Conservation (phyloP, 768 basidiomycete genomes). For the Psilocybe sp. region DNA sequence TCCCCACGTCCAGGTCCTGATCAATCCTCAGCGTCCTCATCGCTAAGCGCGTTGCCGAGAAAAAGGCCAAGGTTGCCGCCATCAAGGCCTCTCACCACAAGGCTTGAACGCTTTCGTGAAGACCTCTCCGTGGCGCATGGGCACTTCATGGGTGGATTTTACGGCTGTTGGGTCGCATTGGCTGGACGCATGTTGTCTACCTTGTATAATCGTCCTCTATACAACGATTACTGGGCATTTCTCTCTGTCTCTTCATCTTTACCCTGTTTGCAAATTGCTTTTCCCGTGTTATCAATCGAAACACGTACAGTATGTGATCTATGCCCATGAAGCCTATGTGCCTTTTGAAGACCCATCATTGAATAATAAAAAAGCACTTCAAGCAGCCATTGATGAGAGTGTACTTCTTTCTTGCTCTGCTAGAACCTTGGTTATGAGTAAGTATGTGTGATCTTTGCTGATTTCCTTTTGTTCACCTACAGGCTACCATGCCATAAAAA, state of each 20-base stretch:
- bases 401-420: too few relatives aligned
- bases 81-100: slow-evolving; percentile 76
- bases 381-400: too few relatives aligned
- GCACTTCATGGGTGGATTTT: slow-evolving; percentile 5
- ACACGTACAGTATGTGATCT: slow-evolving; percentile 15
- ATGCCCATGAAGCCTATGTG: slow-evolving; percentile 10
- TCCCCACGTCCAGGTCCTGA: neutral
- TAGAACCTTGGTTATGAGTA: too few relatives aligned
- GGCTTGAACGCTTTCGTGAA: slow-evolving; percentile 13
- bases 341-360: neutral
- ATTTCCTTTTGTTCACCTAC: too few relatives aligned
- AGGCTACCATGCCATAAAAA: too few relatives aligned
- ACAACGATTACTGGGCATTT: slow-evolving; percentile 7
- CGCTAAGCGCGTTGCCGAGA: slow-evolving; percentile 88
- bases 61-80: slow-evolving; percentile 87
- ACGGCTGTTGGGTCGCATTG: slow-evolving; percentile 9
- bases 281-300: neutral
- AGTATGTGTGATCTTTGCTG: too few relatives aligned
- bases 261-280: slow-evolving; percentile 7
- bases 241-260: slow-evolving; percentile 7
- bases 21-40: slow-evolving; percentile 52
- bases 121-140: slow-evolving; percentile 4
- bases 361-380: neutral
- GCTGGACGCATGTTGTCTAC: slow-evolving; percentile 10
- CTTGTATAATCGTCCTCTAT: slow-evolving; percentile 6